Conservation (phyloP, 2,329 filamentous ascomycete genomes). For the Xylaria sp. region DNA sequence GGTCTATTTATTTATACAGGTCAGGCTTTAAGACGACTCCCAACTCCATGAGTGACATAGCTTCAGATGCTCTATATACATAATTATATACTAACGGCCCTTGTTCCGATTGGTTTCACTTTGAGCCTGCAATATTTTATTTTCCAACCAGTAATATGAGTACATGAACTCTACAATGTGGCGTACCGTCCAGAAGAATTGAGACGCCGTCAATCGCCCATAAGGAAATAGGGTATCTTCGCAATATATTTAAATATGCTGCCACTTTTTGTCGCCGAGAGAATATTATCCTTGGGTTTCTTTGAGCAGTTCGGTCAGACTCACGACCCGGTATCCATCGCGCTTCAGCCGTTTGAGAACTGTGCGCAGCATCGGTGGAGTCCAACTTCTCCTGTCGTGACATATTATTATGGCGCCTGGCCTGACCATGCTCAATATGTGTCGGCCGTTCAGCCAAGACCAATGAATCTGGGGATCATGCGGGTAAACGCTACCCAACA, state of each 20-base stretch:
- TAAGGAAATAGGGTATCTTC: not conserved
- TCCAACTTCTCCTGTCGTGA: slow-evolving; percentile 88
- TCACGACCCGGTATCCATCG: slow-evolving; percentile 77
- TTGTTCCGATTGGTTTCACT: not conserved
- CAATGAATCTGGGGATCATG: slow-evolving; percentile 88
- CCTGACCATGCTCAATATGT: slow-evolving; percentile 82
- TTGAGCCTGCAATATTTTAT: not conserved
- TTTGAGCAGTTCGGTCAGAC: slow-evolving; percentile 73
- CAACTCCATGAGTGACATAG: not conserved
- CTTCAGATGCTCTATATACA: not conserved
- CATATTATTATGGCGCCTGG: slow-evolving; percentile 86
- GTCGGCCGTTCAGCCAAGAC: slow-evolving; percentile 76
- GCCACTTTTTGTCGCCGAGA: not conserved
- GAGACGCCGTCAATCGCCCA: not conserved
- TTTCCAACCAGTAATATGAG: slow-evolving; percentile 8
- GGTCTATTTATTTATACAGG: slow-evolving; percentile 2
- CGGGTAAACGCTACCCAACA: slow-evolving; percentile 87
- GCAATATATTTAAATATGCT: not conserved
- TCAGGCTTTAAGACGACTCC: not conserved
- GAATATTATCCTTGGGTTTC: slow-evolving; percentile 39
- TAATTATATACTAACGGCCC: not conserved
- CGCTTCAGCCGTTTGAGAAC: slow-evolving; percentile 77
- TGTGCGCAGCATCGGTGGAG: slow-evolving; percentile 77
- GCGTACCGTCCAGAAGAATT: not conserved
- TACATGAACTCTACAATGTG: slow-evolving; percentile 13